phyloP scores from a whole-genome alignment of 805 yeast genomes.

The Ogataea wickerhamii region DNA sequence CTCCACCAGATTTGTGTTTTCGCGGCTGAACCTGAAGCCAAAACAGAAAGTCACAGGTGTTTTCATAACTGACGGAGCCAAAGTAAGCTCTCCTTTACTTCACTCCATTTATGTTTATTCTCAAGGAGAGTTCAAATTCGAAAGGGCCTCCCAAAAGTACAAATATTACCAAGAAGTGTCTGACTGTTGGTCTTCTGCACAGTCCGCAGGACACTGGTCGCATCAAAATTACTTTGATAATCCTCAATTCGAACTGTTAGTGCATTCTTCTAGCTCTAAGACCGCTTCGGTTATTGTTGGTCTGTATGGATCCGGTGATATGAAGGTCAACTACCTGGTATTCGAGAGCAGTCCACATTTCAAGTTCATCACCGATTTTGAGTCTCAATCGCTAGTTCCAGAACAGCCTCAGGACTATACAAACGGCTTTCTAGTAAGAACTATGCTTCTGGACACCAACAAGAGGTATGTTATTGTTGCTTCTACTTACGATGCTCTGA shows the following conservation, averaged over 20 bases:
- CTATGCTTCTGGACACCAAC: constrained; percentile 26
- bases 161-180: constrained; percentile 22
- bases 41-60: constrained; percentile 20
- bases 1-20: constrained; percentile 32
- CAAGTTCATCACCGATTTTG: constrained; percentile 24
- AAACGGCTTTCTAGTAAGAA: constrained; percentile 21
- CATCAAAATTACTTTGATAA: constrained; percentile 44
- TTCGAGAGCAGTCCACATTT: constrained; percentile 36
- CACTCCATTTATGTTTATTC: constrained; percentile 14
- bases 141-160: constrained; percentile 9
- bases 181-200: constrained; percentile 44
- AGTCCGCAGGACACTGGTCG: constrained; percentile 56
- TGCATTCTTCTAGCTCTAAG: constrained; percentile 19
- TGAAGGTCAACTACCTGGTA: constrained; percentile 40
- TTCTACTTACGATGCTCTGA: constrained; percentile 42
- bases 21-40: constrained; percentile 19
- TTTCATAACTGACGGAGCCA: constrained; percentile 11
- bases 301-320: constrained; percentile 23
- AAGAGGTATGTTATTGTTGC: constrained; percentile 44
- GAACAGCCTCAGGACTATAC: constrained; percentile 34
- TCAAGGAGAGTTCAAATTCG: constrained; percentile 3
- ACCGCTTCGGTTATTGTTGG: constrained; percentile 22
- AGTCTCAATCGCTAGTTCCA: constrained; percentile 28
- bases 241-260: constrained; percentile 47
- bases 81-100: constrained; percentile 1